Evolutionary conservation across 106 monocot species (phyloP), one percentile per base, ranked within the genome.

Genomic region (Agapanthus africanus): DNA sequence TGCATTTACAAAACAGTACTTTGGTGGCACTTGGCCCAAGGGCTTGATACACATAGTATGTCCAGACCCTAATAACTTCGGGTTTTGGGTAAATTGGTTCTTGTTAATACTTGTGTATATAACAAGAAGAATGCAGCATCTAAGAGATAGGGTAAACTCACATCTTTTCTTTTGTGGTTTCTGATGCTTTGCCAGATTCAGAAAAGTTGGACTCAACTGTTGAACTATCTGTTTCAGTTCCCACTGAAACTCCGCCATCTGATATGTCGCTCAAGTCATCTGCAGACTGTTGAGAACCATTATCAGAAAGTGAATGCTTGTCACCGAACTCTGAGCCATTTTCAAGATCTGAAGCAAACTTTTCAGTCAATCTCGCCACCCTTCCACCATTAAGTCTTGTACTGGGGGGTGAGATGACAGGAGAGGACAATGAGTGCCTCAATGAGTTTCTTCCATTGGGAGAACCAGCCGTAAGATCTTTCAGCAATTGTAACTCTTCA

Each of bases 221-320:
- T 44, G 83, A 46, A 71, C 71, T 74, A 33, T 93, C 93, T 15
- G 83, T 92, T 78, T 86, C 84, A 54, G 68, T 78, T 60, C 81
- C 86, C 36, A 74, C 27, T 16, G 85, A 95, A 70, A 81, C 71
- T 26, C 67, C 85, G 56, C 82, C 92, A 56, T 47, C 46, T 47
- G 93, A 99, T 47, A 81, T 65, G 51, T 91, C 95, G 50, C 78
- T 47, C 19, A 7, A 13, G 19, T 47, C 76, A 59, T 68, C 71
- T 23, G 67, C 28, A 14, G 79, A 77, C 69, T 79, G 79, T 49
- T 74, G 74, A 65, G 85, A 85, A 72, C 70, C 70, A 65, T 77
- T 11, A 35, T 82, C 83, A 47, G 75, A 85, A 69, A 76, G 59
- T 67, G 75, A 85, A 69, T 77, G 59, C 70, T 70, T 84, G 52